A percentile compares a stretch with the other conserved stretches of the same genome.
phyloP scores from a whole-genome alignment of 2,329 filamentous ascomycete genomes.

The Chaetomiaceae sp. region DNA sequence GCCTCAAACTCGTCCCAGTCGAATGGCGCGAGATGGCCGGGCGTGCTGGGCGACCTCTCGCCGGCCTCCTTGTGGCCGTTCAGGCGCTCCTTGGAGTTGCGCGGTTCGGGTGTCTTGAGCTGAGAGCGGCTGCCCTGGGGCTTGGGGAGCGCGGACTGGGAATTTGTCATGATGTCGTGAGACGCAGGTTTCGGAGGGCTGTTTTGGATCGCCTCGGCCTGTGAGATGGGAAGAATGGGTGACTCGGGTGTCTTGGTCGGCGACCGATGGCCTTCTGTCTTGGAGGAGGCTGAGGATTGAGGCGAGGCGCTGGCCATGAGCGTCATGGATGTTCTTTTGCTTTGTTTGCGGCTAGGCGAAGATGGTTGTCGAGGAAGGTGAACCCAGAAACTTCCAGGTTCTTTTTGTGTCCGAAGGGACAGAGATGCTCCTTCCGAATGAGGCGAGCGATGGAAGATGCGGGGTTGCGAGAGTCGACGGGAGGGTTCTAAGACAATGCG shows the following conservation, averaged over 20 bases:
- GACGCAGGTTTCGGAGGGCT: constrained; percentile 8
- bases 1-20: constrained; percentile 75
- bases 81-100: constrained; percentile 23
- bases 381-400: not conserved
- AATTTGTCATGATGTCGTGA: constrained; percentile 19
- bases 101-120: constrained; percentile 28
- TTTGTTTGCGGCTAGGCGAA: not conserved
- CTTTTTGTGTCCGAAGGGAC: not conserved
- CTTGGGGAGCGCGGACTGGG: constrained; percentile 10
- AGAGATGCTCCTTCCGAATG: constrained; percentile 4
- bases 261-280: constrained; percentile 12
- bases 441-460: not conserved
- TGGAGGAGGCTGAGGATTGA: constrained; percentile 14
- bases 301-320: constrained; percentile 22
- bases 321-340: not conserved
- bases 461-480: not conserved
- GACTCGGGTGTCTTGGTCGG: constrained; percentile 19
- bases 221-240: constrained; percentile 17
- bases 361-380: not conserved
- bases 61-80: constrained; percentile 23
- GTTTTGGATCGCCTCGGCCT: constrained; percentile 8
- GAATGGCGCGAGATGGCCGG: constrained; percentile 52
- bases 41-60: constrained; percentile 43
- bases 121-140: constrained; percentile 19
- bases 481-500: too few species aligned